A percentile compares a stretch with the other conserved stretches of the same genome.
phyloP scores from a whole-genome alignment of 192 early-diverging fungal genomes.

The Linnemannia zychae region DNA sequence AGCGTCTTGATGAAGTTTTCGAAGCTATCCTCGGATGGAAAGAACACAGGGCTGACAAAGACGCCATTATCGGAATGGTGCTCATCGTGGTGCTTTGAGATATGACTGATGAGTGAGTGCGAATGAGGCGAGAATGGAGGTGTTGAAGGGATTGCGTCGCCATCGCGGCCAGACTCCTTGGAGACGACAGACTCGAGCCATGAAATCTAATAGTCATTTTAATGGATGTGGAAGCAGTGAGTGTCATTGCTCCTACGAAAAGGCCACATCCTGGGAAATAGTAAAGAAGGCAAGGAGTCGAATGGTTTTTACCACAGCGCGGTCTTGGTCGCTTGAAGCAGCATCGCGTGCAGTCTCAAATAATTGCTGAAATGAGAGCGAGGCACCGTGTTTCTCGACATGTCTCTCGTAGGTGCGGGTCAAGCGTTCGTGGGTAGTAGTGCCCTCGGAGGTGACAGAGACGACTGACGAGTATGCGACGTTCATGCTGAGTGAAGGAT shows the following conservation, averaged over 20 bases:
- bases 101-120: not conserved
- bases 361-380: slow-evolving; percentile 33
- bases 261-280: not conserved
- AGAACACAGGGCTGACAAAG: slow-evolving; percentile 62
- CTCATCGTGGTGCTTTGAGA: not conserved
- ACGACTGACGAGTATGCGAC: slow-evolving; percentile 12
- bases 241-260: not conserved
- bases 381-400: slow-evolving; percentile 19
- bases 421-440: slow-evolving; percentile 16
- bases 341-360: slow-evolving; percentile 44
- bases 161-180: slow-evolving; percentile 16
- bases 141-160: not conserved
- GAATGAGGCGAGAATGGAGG: not conserved
- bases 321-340: slow-evolving; percentile 40
- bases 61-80: slow-evolving; percentile 1
- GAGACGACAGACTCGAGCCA: slow-evolving; percentile 34
- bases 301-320: slow-evolving; percentile 32
- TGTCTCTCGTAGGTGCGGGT: slow-evolving; percentile 25
- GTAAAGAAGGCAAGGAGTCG: not conserved
- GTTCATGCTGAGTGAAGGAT: slow-evolving; percentile 13
- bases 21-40: slow-evolving; percentile 74
- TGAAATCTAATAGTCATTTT: slow-evolving; percentile 20
- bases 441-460: not conserved
- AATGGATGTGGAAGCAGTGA: not conserved
- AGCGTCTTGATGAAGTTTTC: slow-evolving; percentile 60